Evolutionary conservation across 805 yeast genomes (phyloP).

Genomic region (Starmerella scarabaei): DNA sequence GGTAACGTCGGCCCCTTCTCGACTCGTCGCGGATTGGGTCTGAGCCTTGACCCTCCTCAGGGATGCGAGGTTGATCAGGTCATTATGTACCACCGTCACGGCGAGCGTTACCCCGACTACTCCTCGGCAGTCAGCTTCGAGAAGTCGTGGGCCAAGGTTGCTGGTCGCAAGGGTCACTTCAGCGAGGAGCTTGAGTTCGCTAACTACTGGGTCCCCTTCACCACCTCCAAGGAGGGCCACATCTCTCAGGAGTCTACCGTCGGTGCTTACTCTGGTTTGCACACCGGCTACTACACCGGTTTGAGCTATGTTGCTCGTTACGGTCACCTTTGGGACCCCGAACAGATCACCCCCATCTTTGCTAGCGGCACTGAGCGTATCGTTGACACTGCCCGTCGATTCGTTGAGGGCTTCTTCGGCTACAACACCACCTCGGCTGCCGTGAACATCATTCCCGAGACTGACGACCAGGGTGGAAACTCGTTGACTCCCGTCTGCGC

Average conservation of each 20-base stretch:
- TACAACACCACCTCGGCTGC: constrained; percentile 30
- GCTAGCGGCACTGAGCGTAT: constrained; percentile 20
- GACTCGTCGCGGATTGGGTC: constrained; percentile 36
- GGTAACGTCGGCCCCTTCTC: constrained; percentile 41
- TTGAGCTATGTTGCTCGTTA: constrained; percentile 34
- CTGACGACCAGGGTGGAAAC: constrained; percentile 39
- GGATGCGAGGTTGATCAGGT: constrained; percentile 38
- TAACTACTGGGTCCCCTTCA: constrained; percentile 35
- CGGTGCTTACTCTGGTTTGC: constrained; percentile 36
- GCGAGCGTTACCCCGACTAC: constrained; percentile 36
- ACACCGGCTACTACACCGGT: constrained; percentile 34
- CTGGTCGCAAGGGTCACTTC: constrained; percentile 5
- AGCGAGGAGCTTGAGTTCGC: constrained; percentile 29
- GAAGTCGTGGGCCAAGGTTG: constrained; percentile 18
- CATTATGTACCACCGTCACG: constrained; percentile 38
- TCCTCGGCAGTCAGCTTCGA: constrained; percentile 10
- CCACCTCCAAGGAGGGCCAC: constrained; percentile 25
- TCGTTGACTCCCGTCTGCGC: constrained; percentile 37
- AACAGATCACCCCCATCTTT: constrained; percentile 32
- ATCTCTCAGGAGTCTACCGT: constrained; percentile 35
- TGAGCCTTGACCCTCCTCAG: constrained; percentile 34
- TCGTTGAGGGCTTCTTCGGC: constrained; percentile 47
- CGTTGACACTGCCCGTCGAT: constrained; percentile 40
- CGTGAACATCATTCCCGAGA: constrained; percentile 36
- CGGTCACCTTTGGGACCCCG: constrained; percentile 28